Percentiles rank a stretch among this genome's conserved stretches.
These are phyloP conservation scores for Vitellaria paradoxa DNA, from an alignment of 179 eudicot genomes.

Conservation along the genomic window DNA sequence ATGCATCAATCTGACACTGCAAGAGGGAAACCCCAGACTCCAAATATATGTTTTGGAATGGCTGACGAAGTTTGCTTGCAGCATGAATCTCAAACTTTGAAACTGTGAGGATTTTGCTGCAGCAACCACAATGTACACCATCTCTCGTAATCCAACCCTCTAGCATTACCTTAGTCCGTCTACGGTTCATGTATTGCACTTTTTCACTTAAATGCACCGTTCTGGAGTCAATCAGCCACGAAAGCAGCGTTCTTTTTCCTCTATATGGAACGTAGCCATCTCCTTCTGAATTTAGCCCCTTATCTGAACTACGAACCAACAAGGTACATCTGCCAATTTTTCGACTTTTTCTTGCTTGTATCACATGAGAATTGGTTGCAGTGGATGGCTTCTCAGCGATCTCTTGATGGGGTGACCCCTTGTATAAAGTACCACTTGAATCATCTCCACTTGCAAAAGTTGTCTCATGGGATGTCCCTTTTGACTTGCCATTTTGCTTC, in stretches of 20 bases:
- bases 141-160: slow-evolving; percentile 96
- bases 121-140: slow-evolving; percentile 95
- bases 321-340: slow-evolving; percentile 84
- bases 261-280: slow-evolving; percentile 74
- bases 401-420: slow-evolving; percentile 18
- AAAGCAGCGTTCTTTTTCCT: slow-evolving; percentile 82
- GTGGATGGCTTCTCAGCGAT: slow-evolving; percentile 30
- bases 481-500: slow-evolving; percentile 46
- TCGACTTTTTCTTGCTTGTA: slow-evolving; percentile 65
- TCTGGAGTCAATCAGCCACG: slow-evolving; percentile 90
- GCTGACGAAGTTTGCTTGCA: slow-evolving; percentile 85
- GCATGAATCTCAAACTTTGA: slow-evolving; percentile 95
- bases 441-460: slow-evolving; percentile 33
- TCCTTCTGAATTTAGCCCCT: slow-evolving; percentile 48
- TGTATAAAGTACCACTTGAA: slow-evolving; percentile 29
- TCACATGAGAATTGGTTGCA: slow-evolving; percentile 27
- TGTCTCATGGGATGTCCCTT: slow-evolving; percentile 40
- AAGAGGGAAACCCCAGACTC: slow-evolving; percentile 76
- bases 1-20: slow-evolving; percentile 86
- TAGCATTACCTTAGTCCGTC: slow-evolving; percentile 59
- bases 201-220: slow-evolving; percentile 66
- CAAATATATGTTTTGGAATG: slow-evolving; percentile 74
- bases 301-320: slow-evolving; percentile 70
- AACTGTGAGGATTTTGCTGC: slow-evolving; percentile 85
- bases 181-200: slow-evolving; percentile 88